Percentiles rank a stretch among this genome's conserved stretches.
Conservation (phyloP, 129 eudicot species). For the Chrysanthemum makinoi region DNA sequence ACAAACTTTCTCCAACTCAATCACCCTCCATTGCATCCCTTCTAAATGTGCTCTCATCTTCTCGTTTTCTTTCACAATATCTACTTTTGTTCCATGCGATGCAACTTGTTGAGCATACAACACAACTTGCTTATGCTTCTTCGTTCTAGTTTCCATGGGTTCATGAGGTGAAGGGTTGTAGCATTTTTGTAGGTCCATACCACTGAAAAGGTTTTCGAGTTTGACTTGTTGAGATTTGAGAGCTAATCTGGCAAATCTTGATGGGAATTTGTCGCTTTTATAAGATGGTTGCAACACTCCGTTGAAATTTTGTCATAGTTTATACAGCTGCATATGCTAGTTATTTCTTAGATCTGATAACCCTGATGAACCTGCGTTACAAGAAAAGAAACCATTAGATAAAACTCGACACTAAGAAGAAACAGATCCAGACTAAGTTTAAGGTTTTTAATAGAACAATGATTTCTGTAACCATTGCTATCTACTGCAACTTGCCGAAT, state of each 20-base stretch:
- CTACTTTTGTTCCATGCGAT: constrained; percentile 37
- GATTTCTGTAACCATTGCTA: not conserved
- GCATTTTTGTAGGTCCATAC: constrained; percentile 32
- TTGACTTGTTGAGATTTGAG: constrained; percentile 58
- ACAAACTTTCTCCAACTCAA: constrained; percentile 78
- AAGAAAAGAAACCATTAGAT: not conserved
- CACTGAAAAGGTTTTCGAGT: constrained; percentile 68
- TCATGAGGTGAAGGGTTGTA: constrained; percentile 26
- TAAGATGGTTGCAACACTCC: constrained; percentile 50
- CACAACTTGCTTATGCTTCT: constrained; percentile 35
- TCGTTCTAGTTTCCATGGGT: constrained; percentile 23
- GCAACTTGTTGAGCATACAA: constrained; percentile 51
- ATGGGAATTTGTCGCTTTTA: constrained; percentile 56
- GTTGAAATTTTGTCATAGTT: constrained; percentile 71
- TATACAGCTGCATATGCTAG: constrained; percentile 47
- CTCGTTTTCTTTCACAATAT: constrained; percentile 58
- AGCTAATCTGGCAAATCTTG: constrained; percentile 51
- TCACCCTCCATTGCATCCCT: constrained; percentile 90
- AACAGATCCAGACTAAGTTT: too few relatives aligned
- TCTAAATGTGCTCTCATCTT: constrained; percentile 66
- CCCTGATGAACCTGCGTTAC: constrained; percentile 44
- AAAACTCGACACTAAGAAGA: not conserved
- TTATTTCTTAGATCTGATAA: constrained; percentile 67
- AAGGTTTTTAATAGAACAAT: not conserved
- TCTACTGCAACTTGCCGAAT: not conserved